Conservation (phyloP, 2,329 filamentous ascomycete genomes). For the Stachybotrys elegans region DNA sequence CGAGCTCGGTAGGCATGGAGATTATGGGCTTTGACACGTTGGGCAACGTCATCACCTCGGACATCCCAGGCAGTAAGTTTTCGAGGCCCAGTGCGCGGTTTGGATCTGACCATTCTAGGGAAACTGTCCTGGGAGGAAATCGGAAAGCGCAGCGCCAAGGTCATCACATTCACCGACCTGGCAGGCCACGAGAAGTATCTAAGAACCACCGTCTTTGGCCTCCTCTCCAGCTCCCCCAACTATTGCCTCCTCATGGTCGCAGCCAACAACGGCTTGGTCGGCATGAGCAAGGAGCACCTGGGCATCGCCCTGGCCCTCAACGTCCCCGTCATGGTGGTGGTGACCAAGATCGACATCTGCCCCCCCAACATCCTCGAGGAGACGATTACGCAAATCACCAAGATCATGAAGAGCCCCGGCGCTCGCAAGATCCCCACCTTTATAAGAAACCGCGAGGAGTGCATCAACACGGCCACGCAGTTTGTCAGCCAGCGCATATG, state of each 20-base stretch:
- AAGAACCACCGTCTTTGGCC: slow-evolving; percentile 90
- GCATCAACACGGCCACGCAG: slow-evolving; percentile 90
- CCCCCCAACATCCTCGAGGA: slow-evolving; percentile 92
- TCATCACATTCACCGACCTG: slow-evolving; percentile 93
- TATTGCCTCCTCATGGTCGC: slow-evolving; percentile 98
- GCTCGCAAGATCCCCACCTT: slow-evolving; percentile 95
- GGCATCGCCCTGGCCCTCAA: slow-evolving; percentile 93
- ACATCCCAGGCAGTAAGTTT: slow-evolving; percentile 70
- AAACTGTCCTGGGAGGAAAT: slow-evolving; percentile 95
- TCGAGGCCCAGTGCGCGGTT: too few relatives aligned
- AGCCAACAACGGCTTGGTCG: slow-evolving; percentile 92
- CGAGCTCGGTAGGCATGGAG: slow-evolving; percentile 96
- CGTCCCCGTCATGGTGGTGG: slow-evolving; percentile 94
- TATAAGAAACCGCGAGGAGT: slow-evolving; percentile 86
- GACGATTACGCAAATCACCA: slow-evolving; percentile 84
- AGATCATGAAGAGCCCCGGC: slow-evolving; percentile 89
- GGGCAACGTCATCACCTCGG: slow-evolving; percentile 76
- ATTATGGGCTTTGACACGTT: slow-evolving; percentile 94
- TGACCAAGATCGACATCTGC: slow-evolving; percentile 98
- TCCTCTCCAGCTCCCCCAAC: slow-evolving; percentile 91
- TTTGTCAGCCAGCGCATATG: slow-evolving; percentile 95
- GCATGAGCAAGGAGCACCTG: slow-evolving; percentile 97
- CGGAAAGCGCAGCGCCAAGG: slow-evolving; percentile 88
- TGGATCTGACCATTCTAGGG: too few relatives aligned
- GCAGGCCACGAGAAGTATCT: slow-evolving; percentile 95